Conservation (phyloP, 805 yeast species). For the Brettanomyces nanus region DNA sequence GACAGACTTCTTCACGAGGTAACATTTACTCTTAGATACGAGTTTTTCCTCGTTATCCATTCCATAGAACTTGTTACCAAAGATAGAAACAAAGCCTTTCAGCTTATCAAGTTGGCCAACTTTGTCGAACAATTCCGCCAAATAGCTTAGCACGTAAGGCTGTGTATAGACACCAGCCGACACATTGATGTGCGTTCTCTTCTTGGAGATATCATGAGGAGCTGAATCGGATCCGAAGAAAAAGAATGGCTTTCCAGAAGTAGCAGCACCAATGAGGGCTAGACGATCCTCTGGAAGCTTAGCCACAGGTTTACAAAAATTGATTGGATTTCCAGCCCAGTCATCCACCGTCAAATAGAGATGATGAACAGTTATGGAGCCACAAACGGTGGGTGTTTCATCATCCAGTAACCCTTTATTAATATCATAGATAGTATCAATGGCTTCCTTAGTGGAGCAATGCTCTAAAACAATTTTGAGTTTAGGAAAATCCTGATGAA, state of each 20-base stretch:
- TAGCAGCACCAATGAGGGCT: constrained; percentile 81
- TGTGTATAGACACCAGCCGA: constrained; percentile 99
- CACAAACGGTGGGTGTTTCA: constrained; percentile 58
- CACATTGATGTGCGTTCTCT: constrained; percentile 70
- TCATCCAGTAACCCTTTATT: constrained; percentile 33
- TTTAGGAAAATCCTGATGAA: constrained; percentile 78
- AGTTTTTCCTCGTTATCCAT: constrained; percentile 35
- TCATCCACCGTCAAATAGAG: constrained; percentile 79
- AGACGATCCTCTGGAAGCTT: constrained; percentile 78
- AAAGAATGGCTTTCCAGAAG: constrained; percentile 84
- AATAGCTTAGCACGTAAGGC: constrained; percentile 66
- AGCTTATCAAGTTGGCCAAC: constrained; percentile 56
- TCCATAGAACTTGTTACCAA: constrained; percentile 66
- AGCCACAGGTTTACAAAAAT: constrained; percentile 97
- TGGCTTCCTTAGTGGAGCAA: constrained; percentile 87
- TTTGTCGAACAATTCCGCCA: constrained; percentile 79
- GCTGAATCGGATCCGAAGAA: constrained; percentile 98
- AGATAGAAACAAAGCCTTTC: constrained; percentile 65
- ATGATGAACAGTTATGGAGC: constrained; percentile 95
- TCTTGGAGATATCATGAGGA: constrained; percentile 82
- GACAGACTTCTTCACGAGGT: constrained; percentile 45
- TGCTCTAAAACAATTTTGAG: constrained; percentile 86
- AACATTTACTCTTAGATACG: constrained; percentile 38
- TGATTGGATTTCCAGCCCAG: constrained; percentile 95
- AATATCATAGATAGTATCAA: constrained; percentile 64